Evolutionary conservation across 1,284 basidiomycete species (phyloP).

Genomic region (Marasmius sp.): DNA sequence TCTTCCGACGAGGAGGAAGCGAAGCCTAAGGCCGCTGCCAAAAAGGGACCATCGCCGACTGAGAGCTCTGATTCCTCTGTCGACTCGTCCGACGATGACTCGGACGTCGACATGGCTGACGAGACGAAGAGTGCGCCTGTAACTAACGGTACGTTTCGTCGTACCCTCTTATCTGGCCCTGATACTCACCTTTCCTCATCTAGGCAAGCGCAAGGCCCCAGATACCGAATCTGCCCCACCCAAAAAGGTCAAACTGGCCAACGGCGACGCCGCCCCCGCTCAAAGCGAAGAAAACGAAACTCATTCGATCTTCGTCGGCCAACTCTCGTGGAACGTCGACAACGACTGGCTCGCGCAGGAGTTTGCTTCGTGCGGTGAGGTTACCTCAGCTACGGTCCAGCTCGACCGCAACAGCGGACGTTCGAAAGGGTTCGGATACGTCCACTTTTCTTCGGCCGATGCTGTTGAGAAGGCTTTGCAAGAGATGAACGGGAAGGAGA

Average conservation of each 20-base stretch:
- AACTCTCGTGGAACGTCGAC: constrained; percentile 96
- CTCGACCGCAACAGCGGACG: constrained; percentile 87
- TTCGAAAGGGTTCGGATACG: constrained; percentile 94
- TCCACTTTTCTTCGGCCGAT: constrained; percentile 82
- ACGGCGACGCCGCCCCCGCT: constrained; percentile 50
- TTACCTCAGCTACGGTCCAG: constrained; percentile 86
- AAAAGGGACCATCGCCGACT: not conserved
- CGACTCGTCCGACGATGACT: constrained; percentile 34
- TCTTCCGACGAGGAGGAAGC: constrained; percentile 29
- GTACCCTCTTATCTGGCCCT: constrained; percentile 3
- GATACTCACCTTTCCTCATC: constrained; percentile 7
- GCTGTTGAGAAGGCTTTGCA: constrained; percentile 79
- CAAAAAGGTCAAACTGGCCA: constrained; percentile 83
- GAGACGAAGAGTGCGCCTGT: constrained; percentile 23
- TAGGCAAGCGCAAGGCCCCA: constrained; percentile 87
- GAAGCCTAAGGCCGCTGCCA: constrained; percentile 13
- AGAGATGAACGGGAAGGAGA: constrained; percentile 74
- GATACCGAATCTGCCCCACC: constrained; percentile 56
- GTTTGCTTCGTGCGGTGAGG: constrained; percentile 87
- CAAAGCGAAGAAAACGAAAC: constrained; percentile 50
- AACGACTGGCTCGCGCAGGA: constrained; percentile 94
- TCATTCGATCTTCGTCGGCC: constrained; percentile 89
- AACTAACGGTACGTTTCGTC: constrained; percentile 40
- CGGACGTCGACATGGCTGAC: constrained; percentile 61
- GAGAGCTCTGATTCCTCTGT: constrained; percentile 20